Evolutionary conservation across 2,329 filamentous ascomycete species (phyloP), one percentile per base, ranked within the genome.

Genomic region (Sporothrix pallida): DNA sequence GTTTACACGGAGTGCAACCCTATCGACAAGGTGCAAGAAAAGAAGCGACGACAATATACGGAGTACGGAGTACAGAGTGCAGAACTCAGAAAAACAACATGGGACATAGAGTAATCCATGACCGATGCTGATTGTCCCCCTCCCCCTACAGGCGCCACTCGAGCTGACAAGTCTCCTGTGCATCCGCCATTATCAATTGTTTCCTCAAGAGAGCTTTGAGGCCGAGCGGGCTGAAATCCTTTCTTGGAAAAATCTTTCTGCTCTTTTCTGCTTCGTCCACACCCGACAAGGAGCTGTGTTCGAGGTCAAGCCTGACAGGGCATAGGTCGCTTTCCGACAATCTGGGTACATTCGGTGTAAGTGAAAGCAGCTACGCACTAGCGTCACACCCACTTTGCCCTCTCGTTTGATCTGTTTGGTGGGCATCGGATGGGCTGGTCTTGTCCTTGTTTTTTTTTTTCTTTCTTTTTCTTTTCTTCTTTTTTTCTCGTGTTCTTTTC

Each of bases 341-440:
- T 48, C n/a, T 65, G 62, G 60, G 42, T 12, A 2, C 60, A 31
- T 44, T 20, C 3, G 62, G 62, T 65, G 62, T 65, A 65, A 65
- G 62, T 65, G 17, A 26, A n/a, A 65, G 37, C n/a, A 17, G 62
- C 62, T 65, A 65, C 62, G n/a, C 62, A 65, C 42, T 48, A 65
- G 62, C 62, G 62, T 23, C 62, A 44, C 31, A 63, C 10, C 58
- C 58, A 63, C 44, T 63, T 8, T 65, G 2, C n/a, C 10, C 23
- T 9, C 17, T 44, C 23, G 56, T 60, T 58, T 37, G 58, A 31
- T 15, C 31, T 37, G 17, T 65, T 46, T 26, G 60, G 37, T 46
- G 37, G n/a, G 17, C 60, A 63, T 62, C 60, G 15, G 17, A 42
- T 42, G 58, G 15, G 13, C 44, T 23, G 20, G 31, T n/a, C 44